phyloP scores from a whole-genome alignment of 305 asterid species.

The Striga hermonthica region DNA sequence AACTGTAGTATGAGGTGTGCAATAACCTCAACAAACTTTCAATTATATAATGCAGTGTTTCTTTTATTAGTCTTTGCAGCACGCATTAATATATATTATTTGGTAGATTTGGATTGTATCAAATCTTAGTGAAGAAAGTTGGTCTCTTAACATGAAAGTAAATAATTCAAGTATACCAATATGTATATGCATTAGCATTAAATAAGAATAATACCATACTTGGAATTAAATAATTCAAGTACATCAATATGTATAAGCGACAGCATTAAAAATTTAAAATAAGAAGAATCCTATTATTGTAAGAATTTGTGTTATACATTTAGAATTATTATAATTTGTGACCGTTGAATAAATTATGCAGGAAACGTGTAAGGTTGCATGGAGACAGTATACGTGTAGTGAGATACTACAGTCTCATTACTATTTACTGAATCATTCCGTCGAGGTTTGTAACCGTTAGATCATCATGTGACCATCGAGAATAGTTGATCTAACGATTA shows the following conservation, averaged over 20 bases:
- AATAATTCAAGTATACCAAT: not conserved
- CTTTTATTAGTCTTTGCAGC: not conserved
- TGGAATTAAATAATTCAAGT: no score
- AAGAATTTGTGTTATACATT: not conserved
- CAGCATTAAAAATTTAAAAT: no score
- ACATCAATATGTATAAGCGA: not conserved
- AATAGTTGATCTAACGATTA: no score
- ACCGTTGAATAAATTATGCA: not conserved
- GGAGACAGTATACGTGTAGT: not conserved
- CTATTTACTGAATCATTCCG: no score
- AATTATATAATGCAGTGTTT: not conserved
- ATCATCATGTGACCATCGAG: no score
- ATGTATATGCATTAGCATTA: not conserved
- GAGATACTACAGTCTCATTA: no score
- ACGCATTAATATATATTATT: not conserved
- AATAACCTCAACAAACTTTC: conserved; percentile 7
- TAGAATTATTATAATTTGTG: not conserved
- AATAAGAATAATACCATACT: not conserved
- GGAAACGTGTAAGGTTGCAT: conserved; percentile 16
- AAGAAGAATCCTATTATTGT: no score
- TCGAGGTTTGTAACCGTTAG: no score
- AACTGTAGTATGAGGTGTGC: not conserved
- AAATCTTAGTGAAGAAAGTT: not conserved
- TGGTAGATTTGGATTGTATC: not conserved
- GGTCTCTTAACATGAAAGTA: not conserved